Base-by-base conservation (phyloP, 2,329 filamentous ascomycete species). In the Dactylella cylindrospora region DNA sequence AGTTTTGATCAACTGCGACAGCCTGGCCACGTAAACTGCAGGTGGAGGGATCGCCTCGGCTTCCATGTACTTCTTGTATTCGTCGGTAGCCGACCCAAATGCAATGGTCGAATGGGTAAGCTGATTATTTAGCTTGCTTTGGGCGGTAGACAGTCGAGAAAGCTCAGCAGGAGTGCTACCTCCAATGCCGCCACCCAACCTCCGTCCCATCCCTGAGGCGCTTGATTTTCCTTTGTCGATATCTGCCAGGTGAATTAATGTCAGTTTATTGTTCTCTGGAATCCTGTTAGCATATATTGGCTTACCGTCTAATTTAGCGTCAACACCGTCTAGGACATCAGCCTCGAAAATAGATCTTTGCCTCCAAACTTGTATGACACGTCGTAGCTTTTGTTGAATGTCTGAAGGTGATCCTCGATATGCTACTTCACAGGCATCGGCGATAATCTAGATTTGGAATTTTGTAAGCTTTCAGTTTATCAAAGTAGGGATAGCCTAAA, bases 331-430 rank as follows among this genome's bases (percentile, higher is more conserved):
- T 71, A 95, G 85, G 41, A 95, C 87, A 0, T 85, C 81, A 0
- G 73, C 73, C 64, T 94, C 88, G 69, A 98, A 98, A 38, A 98
- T 93, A 46, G 78, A 76, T 28, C 93, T 80, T 69, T 91, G 84
- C 70, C 85, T 85, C 93, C 93, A 98, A 13, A 98, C 93, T 70
- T 97, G 91, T 2, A 97, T 82, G 0, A 97, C 91, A 25, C 93
- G 82, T 62, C 86, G 81, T 29, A 98, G 78, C 72, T 96, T 96
- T 57, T 82, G 80, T 72, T 97, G 93, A 22, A 95, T 83, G 45
- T 98, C 91, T 29, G 83, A 80, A 5, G 88, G 83, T 1, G 90
- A 85, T 62, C 90, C 89, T 73, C 91, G 95, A 73, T 97, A 98
- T 31, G 93, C 91, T n/a, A 82, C 78, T 10, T 88, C 80, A 7